Evolutionary conservation across 129 eudicot species (phyloP).

Genomic region (Erigeron canadensis): DNA sequence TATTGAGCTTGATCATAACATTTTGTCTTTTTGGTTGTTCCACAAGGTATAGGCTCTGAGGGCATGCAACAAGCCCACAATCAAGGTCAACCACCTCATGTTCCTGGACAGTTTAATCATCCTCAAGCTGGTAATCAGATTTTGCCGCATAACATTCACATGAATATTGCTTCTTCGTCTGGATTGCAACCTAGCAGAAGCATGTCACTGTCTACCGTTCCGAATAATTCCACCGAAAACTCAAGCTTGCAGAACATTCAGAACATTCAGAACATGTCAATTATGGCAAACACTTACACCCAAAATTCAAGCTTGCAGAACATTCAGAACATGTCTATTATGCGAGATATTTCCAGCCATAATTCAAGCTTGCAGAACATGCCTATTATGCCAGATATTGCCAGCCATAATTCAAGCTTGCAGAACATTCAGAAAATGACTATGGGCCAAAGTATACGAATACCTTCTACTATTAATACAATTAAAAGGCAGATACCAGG

Average conservation of each 20-base stretch:
- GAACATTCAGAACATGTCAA: too few relatives aligned
- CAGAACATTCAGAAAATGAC: too few relatives aligned
- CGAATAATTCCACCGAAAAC: too few relatives aligned
- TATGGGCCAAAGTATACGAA: conserved; percentile 55
- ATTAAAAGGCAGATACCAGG: conserved; percentile 66
- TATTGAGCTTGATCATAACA: neutral
- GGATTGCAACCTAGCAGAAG: conserved; percentile 40
- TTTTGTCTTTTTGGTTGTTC: neutral
- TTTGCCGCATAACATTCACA: conserved; percentile 36
- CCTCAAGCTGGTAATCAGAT: conserved; percentile 7
- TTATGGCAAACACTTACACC: too few relatives aligned
- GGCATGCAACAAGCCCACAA: conserved; percentile 43
- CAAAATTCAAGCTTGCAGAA: too few relatives aligned
- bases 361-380: too few relatives aligned
- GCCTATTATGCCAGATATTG: conserved; percentile 53
- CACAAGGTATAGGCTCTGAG: conserved; percentile 29
- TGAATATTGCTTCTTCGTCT: conserved; percentile 34
- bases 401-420: conserved; percentile 51
- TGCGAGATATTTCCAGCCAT: too few relatives aligned
- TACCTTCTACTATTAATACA: conserved; percentile 45
- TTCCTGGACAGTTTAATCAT: conserved; percentile 27
- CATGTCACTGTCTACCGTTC: conserved; percentile 41
- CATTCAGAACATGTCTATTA: too few relatives aligned
- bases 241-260: too few relatives aligned
- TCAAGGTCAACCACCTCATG: conserved; percentile 42